Percentiles rank a stretch among this genome's conserved stretches.
phyloP scores from a whole-genome alignment of 108 stramenopile genomes.

The Nitzschia putrida region DNA sequence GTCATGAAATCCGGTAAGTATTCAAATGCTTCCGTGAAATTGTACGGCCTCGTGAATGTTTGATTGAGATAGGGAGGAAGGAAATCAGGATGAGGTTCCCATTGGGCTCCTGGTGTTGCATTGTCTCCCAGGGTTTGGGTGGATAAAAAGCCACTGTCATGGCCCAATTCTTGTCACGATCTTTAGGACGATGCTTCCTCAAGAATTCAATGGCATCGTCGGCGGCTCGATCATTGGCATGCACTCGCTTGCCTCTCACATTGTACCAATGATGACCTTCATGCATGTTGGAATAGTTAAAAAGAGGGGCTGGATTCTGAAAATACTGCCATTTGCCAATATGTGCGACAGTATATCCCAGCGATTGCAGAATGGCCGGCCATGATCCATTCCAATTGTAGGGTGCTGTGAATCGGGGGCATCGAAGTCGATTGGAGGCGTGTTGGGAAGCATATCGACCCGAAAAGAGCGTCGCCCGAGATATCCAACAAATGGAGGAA shows the following conservation, averaged over 20 bases:
- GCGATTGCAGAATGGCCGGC: conserved; percentile 41
- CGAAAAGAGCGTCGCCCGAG: conserved; percentile 58
- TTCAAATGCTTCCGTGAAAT: conserved; percentile 17
- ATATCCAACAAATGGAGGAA: conserved; percentile 68
- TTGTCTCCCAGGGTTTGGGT: conserved; percentile 52
- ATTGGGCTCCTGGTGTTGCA: conserved; percentile 15
- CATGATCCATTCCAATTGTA: conserved; percentile 61
- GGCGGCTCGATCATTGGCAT: conserved; percentile 50
- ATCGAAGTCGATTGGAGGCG: conserved; percentile 1
- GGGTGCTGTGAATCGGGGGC: background rate
- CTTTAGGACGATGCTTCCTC: conserved; percentile 38
- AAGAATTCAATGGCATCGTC: conserved; percentile 60
- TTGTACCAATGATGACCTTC: conserved; percentile 23
- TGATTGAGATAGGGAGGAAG: conserved; percentile 34
- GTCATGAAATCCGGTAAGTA: conserved; percentile 53
- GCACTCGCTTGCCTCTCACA: background rate
- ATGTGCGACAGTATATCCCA: conserved; percentile 58
- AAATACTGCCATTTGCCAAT: conserved; percentile 60
- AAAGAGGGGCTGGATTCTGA: background rate
- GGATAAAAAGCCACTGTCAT: conserved; percentile 74
- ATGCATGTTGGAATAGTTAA: conserved; percentile 9
- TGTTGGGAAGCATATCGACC: conserved; percentile 65
- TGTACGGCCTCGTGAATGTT: conserved; percentile 21
- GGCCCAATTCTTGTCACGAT: conserved; percentile 60
- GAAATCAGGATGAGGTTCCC: conserved; percentile 43